Evolutionary conservation across 2,329 filamentous ascomycete genomes (phyloP).

Genomic region (Botrytis medusae): DNA sequence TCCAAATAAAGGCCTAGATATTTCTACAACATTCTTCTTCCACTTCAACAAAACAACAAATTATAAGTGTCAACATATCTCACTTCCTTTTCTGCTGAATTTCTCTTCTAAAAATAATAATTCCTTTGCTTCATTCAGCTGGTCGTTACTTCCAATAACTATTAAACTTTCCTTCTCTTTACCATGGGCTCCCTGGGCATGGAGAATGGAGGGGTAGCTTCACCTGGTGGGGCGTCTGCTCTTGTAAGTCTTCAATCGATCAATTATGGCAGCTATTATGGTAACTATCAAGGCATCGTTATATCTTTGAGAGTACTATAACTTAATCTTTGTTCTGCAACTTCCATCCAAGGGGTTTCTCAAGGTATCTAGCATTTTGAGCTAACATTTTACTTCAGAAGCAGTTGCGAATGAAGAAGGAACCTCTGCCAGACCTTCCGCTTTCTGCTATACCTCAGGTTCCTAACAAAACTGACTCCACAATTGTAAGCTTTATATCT

Average conservation of each 20-base stretch:
- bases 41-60: background rate
- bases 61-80: background rate
- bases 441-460: background rate
- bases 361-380: background rate
- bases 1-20: too few relatives aligned
- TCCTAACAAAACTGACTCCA: background rate
- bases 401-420: background rate
- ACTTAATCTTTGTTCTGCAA: background rate
- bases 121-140: background rate
- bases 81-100: background rate
- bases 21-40: background rate
- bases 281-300: background rate
- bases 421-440: background rate
- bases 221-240: background rate
- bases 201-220: background rate
- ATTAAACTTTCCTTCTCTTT: background rate
- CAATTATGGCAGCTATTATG: background rate
- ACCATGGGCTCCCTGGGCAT: background rate
- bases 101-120: background rate
- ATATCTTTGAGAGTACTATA: background rate
- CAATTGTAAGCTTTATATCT: background rate
- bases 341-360: background rate
- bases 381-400: background rate
- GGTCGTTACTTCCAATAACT: background rate
- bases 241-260: background rate